Conservation (phyloP, 306 rosid species). For the Casuarina cunninghamiana region DNA sequence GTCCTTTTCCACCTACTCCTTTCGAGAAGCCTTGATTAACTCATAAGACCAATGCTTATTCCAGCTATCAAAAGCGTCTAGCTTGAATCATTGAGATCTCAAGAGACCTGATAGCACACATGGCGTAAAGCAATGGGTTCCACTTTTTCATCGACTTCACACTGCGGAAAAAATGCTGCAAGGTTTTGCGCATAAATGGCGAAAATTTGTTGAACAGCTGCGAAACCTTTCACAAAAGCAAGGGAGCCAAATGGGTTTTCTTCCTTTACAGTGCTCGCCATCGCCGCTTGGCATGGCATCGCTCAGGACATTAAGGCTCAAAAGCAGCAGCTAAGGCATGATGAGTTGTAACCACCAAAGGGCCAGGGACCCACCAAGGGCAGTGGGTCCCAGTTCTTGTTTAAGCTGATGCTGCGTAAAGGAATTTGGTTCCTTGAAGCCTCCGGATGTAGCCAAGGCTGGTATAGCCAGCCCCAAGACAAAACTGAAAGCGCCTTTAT, state of each 20-base stretch:
- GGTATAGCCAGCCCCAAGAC: conserved; percentile 14
- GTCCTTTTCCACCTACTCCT: too few species aligned
- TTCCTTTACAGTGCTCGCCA: background rate
- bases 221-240: background rate
- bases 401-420: conserved; percentile 12
- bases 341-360: background rate
- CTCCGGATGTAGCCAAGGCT: conserved; percentile 4
- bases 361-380: background rate
- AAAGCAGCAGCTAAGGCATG: background rate
- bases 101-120: too few species aligned
- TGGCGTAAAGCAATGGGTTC: background rate
- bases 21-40: too few species aligned
- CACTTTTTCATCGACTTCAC: background rate
- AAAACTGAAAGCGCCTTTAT: conserved; percentile 36
- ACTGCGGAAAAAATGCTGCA: background rate
- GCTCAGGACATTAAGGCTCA: too few species aligned
- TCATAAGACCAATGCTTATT: too few species aligned
- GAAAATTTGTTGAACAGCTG: background rate
- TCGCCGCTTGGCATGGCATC: too few species aligned
- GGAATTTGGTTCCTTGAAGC: conserved; percentile 24
- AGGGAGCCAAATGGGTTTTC: background rate
- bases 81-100: too few species aligned
- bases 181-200: background rate
- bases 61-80: too few species aligned
- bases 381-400: conserved; percentile 23